phyloP scores from a whole-genome alignment of 371 early-diverging fungal genomes.

The Smittium mucronatum region DNA sequence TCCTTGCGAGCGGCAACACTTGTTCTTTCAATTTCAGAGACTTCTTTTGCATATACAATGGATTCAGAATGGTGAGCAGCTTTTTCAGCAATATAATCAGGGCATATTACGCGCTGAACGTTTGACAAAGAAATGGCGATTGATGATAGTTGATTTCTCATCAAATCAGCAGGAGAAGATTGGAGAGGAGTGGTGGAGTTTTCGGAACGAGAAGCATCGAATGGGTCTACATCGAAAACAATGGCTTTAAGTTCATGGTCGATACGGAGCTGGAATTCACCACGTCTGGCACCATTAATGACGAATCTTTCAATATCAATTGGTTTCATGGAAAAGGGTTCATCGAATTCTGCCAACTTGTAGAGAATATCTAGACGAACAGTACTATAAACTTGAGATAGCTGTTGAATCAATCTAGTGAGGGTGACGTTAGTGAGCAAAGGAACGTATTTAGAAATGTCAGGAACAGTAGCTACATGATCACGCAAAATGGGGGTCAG shows the following conservation, averaged over 20 bases:
- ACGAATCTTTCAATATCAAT: constrained; percentile 90
- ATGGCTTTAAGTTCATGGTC: constrained; percentile 84
- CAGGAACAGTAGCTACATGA: constrained; percentile 45
- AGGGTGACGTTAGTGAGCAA: constrained; percentile 89
- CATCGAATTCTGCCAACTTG: constrained; percentile 73
- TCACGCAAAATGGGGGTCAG: constrained; percentile 71
- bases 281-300: constrained; percentile 91
- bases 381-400: constrained; percentile 93
- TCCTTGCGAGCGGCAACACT: constrained; percentile 59
- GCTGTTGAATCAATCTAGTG: constrained; percentile 86
- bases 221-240: constrained; percentile 75
- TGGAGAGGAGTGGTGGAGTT: constrained; percentile 77
- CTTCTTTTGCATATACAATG: constrained; percentile 46
- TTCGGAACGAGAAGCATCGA: constrained; percentile 54
- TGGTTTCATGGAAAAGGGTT: constrained; percentile 70
- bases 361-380: constrained; percentile 87
- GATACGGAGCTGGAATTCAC: constrained; percentile 87
- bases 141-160: constrained; percentile 69
- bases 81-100: constrained; percentile 50
- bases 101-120: constrained; percentile 75
- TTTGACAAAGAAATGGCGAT: constrained; percentile 65
- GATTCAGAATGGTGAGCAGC: constrained; percentile 43
- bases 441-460: constrained; percentile 74
- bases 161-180: constrained; percentile 71
- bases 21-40: constrained; percentile 73